These are phyloP conservation scores for Helicostylum pulchrum DNA, from an alignment of 192 early-diverging fungal species.

Conservation along the genomic window DNA sequence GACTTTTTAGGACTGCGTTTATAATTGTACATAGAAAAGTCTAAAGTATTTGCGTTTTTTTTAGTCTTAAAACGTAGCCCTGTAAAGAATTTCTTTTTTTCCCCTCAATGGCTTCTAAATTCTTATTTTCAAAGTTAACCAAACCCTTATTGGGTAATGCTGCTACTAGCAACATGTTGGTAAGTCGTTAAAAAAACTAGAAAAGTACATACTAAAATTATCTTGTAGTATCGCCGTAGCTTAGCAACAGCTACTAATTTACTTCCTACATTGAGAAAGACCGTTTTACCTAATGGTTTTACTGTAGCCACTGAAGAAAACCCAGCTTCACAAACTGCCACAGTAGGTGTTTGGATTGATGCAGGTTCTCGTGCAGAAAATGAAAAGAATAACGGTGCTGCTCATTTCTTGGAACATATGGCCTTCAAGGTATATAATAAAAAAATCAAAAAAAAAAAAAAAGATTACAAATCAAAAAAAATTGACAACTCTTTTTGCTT, in stretches of 20 bases:
- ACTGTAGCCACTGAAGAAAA: conserved; percentile 83
- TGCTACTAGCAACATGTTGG: not conserved
- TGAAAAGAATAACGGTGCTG: conserved; percentile 77
- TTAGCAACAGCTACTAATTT: conserved; percentile 48
- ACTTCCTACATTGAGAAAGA: conserved; percentile 56
- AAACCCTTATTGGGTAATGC: conserved; percentile 11
- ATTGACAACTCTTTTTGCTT: not conserved
- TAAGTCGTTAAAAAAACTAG: not conserved
- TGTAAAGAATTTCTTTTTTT: too few species aligned
- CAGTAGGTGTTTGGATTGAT: conserved; percentile 89
- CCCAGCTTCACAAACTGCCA: conserved; percentile 78
- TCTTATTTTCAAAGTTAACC: conserved; percentile 9
- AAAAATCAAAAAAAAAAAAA: conserved; percentile 16
- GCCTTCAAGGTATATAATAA: conserved; percentile 98
- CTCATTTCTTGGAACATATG: conserved; percentile 99
- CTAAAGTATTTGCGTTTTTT: too few species aligned
- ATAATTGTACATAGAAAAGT: too few species aligned
- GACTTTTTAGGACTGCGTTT: too few species aligned
- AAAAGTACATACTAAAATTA: not conserved
- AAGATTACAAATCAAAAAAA: not conserved
- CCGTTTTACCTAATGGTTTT: conserved; percentile 74
- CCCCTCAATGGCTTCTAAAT: not conserved
- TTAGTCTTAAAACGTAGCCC: too few species aligned
- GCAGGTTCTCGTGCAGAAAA: conserved; percentile 84
- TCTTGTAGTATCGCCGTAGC: conserved; percentile 42